Evolutionary conservation across 2,329 filamentous ascomycete species (phyloP), one percentile per base, ranked within the genome.

Genomic region (Diaporthe ilicicola): DNA sequence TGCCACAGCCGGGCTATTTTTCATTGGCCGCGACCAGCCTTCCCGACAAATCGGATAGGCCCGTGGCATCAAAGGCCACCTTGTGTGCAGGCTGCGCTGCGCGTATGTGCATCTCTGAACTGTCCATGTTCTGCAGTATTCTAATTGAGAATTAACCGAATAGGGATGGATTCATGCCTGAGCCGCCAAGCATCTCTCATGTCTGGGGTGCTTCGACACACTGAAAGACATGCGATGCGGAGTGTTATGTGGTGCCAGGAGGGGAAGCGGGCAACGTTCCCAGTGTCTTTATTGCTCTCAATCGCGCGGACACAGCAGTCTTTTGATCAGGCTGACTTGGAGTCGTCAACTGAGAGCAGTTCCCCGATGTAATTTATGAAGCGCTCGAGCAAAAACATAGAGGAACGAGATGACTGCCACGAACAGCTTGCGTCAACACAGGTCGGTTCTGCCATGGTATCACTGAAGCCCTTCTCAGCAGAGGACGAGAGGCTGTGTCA

Each of bases 21-120:
- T 65, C 59, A 65, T 72, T 70, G 56, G 59, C 12, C n/a, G 29
- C 34, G 44, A 44, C 15, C n/a, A 19, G 37, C 42, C 22, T 48
- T 44, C 50, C 51, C 44, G 53, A 53, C 51, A 65, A 39, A 24
- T 44, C 32, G 70, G 66, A 42, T 42, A 22, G 42, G 39, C 22
- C 5, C 50, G 50, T 48, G 66, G 22, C 22, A 24, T 44, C 24
- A 24, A 19, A 39, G 27, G 27, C 34, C 54, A 15, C 48, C 39
- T 22, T 29, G 24, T n/a, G n/a, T 65, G 65, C 27, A 56, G 66
- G 29, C 50, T 39, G 19, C n/a, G 29, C 50, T 39, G 19, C n/a
- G 32, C 15, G 44, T 50, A 50, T 55, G 34, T n/a, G 42, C 7
- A 39, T 39, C 19, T 42, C 27, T 34, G 13, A 6, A 6, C 10